Base-by-base conservation (phyloP, 768 basidiomycete genomes). In the Amanita polypyramis region DNA sequence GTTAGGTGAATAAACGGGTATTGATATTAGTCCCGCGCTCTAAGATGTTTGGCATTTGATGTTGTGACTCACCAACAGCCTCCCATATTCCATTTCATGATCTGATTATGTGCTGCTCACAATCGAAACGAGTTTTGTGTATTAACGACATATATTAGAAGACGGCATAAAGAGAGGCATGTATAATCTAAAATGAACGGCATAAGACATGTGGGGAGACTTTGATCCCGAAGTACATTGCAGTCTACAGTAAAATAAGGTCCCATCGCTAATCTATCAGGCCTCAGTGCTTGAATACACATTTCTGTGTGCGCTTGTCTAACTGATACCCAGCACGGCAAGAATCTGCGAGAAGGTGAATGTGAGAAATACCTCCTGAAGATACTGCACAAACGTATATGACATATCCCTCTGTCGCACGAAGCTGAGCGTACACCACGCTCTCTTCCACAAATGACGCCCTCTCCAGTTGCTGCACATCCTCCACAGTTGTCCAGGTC, bases 401-500 rank as follows among this genome's bases (percentile, higher is more conserved):
- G 34, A 38, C 57, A 58, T 7, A 45, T 23, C 7, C 57, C 57
- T 5, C 38, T 27, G 4, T 46, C 47, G 34, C 57, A 58, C 4
- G 51, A 53, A 1, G 53, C 51, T 10, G 53, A 43, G 14, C 53
- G 49, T 0, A 54, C 55, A 0, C 57, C 57, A 2, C 44, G 51
- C 29, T 54, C 45, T 39, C 47, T 48, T 1, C 53, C 55, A 20
- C 57, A 58, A 1, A 52, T 51, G 0, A 45, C 38, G 15, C 57
- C 55, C 23, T 54, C 39, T 4, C 56, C 56, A 0, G 51, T 50
- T 2, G 52, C 53, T 3, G 45, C 52, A 34, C 57, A 58, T 17
- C 55, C 57, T 11, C 57, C 57, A 15, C 57, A 58, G 19, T 58
- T 58, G 39, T 54, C 53, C 9, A 58, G 37, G 32, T 58, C 56